Percentiles rank a stretch among this genome's conserved stretches.
phyloP scores from a whole-genome alignment of 148 eudicot genomes.

The Persicaria tinctoria region DNA sequence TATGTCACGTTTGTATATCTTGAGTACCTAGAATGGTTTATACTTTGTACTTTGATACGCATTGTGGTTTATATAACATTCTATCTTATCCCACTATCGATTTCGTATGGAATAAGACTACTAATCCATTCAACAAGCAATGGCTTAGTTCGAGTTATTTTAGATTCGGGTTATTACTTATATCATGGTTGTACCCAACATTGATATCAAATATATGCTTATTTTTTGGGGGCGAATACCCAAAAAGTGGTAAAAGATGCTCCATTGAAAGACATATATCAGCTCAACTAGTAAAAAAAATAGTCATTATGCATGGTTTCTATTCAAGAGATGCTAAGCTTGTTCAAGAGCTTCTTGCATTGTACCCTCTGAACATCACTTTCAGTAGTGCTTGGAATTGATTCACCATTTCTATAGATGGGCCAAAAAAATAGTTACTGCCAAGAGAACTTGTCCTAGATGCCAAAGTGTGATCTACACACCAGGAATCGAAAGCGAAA shows the following conservation, averaged over 20 bases:
- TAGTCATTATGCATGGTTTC: constrained; percentile 3
- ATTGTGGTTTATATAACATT: neutral
- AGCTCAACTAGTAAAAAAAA: constrained; percentile 4
- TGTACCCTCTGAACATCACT: constrained; percentile 21
- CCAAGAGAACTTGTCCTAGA: neutral
- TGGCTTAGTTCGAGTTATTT: no score
- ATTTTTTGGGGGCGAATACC: neutral
- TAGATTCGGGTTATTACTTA: no score
- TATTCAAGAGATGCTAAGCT: constrained; percentile 29
- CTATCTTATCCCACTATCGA: neutral
- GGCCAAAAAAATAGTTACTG: neutral
- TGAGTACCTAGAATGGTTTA: neutral
- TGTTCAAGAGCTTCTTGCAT: constrained; percentile 19
- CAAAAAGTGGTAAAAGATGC: constrained; percentile 5
- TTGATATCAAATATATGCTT: neutral
- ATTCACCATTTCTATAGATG: neutral
- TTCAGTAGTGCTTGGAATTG: constrained; percentile 9
- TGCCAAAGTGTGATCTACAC: neutral
- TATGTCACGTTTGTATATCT: neutral
- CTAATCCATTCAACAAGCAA: no score
- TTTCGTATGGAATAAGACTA: neutral
- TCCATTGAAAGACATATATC: constrained; percentile 18
- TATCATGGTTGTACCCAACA: no score
- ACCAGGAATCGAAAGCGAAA: neutral
- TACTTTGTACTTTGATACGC: neutral